Evolutionary conservation across 805 yeast genomes (phyloP).

Genomic region (Zygosaccharomyces siamensis): DNA sequence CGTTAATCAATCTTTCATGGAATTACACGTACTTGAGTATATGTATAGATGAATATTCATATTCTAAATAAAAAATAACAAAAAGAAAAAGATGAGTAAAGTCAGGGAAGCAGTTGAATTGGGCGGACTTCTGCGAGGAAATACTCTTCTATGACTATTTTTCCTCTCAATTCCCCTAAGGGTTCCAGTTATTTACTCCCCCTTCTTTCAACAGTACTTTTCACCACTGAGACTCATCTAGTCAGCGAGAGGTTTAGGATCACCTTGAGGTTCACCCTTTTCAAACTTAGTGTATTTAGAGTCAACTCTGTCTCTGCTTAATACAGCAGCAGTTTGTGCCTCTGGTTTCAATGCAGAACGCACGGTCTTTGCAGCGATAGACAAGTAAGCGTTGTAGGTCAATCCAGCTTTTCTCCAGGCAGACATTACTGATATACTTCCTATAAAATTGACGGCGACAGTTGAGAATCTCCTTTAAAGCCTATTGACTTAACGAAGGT

Average conservation of each 20-base stretch:
- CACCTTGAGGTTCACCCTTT: slow-evolving; percentile 53
- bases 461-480: neutral
- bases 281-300: slow-evolving; percentile 65
- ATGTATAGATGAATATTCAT: slow-evolving; percentile 4
- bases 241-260: slow-evolving; percentile 34
- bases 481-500: neutral
- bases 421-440: slow-evolving; percentile 37
- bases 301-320: slow-evolving; percentile 70
- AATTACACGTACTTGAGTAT: slow-evolving; percentile 4
- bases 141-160: neutral
- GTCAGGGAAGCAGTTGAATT: neutral
- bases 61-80: neutral
- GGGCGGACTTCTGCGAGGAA: neutral
- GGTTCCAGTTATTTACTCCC: neutral
- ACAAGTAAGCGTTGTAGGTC: slow-evolving; percentile 78
- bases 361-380: slow-evolving; percentile 84
- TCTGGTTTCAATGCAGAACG: slow-evolving; percentile 88
- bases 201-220: neutral
- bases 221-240: slow-evolving; percentile 8
- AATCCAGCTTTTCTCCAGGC: slow-evolving; percentile 65
- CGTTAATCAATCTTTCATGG: neutral
- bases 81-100: neutral
- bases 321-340: slow-evolving; percentile 60
- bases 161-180: neutral
- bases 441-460: neutral